phyloP scores from a whole-genome alignment of 768 basidiomycete species.

The Leccinum uliginosum region DNA sequence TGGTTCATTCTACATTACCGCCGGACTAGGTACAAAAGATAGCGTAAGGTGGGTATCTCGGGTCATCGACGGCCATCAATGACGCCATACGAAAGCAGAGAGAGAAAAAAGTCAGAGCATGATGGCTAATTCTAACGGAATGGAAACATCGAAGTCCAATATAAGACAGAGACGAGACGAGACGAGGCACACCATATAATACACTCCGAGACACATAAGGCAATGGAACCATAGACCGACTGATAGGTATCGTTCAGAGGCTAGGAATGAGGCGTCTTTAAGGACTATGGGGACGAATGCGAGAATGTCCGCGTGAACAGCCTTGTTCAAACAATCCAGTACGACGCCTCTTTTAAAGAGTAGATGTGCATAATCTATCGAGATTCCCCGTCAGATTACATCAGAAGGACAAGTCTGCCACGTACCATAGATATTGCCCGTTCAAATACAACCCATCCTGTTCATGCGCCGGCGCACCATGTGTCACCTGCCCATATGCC shows the following conservation, averaged over 20 bases:
- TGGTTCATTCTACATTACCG: slow-evolving; percentile 8
- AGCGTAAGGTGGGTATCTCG: not conserved
- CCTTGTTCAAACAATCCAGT: not conserved
- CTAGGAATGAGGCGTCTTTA: not conserved
- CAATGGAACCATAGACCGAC: not conserved
- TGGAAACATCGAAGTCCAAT: not conserved
- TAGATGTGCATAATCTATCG: slow-evolving; percentile 5
- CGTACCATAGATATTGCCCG: slow-evolving; percentile 30
- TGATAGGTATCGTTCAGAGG: not conserved
- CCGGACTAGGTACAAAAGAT: slow-evolving; percentile 6
- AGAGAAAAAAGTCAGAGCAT: not conserved
- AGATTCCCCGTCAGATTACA: not conserved
- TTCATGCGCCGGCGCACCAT: slow-evolving; percentile 8
- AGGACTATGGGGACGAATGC: not conserved
- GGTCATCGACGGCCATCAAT: not conserved
- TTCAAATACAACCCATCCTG: slow-evolving; percentile 23
- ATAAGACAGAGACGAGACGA: not conserved
- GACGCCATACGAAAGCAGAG: not conserved
- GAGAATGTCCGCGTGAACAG: not conserved
- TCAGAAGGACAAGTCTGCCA: not conserved
- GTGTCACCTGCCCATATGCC: slow-evolving; percentile 29
- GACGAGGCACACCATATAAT: not conserved
- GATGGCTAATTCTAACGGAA: not conserved
- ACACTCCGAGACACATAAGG: not conserved
- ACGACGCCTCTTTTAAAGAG: not conserved